phyloP scores from a whole-genome alignment of 306 rosid genomes.

The Cicer judaicum region DNA sequence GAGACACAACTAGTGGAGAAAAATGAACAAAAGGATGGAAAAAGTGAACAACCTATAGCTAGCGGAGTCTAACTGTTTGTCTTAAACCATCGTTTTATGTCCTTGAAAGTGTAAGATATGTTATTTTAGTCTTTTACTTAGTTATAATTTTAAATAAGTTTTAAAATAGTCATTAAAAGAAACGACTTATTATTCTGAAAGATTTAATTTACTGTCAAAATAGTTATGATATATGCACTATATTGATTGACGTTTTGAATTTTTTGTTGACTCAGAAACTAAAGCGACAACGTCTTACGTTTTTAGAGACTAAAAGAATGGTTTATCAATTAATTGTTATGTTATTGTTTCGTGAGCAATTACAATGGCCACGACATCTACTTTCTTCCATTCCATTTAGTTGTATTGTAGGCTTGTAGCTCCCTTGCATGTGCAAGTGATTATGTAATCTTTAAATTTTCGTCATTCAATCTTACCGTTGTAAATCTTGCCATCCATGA shows the following conservation, averaged over 20 bases:
- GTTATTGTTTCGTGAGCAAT: slow-evolving; percentile 6
- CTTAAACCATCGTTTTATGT: too few relatives aligned
- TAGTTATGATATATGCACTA: too few relatives aligned
- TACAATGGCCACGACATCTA: slow-evolving; percentile 5
- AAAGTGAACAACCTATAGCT: slow-evolving; percentile 2
- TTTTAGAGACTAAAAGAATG: too few relatives aligned
- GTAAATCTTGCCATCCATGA: slow-evolving; percentile 11
- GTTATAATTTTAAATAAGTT: too few relatives aligned
- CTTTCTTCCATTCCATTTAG: slow-evolving; percentile 26
- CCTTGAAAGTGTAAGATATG: too few relatives aligned
- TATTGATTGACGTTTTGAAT: too few relatives aligned
- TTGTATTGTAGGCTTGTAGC: neutral
- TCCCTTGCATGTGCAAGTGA: neutral
- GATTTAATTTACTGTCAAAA: too few relatives aligned
- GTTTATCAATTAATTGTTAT: neutral
- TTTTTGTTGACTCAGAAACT: too few relatives aligned
- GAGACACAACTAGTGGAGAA: neutral
- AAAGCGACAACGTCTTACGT: too few relatives aligned
- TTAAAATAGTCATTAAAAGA: too few relatives aligned
- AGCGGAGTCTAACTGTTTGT: neutral
- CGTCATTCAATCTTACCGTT: neutral
- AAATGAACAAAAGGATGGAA: neutral
- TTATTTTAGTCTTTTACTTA: too few relatives aligned
- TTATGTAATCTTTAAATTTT: neutral
- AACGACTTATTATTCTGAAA: too few relatives aligned